phyloP scores from a whole-genome alignment of 2,329 filamentous ascomycete species.

The Calonectria pseudoreteaudii region DNA sequence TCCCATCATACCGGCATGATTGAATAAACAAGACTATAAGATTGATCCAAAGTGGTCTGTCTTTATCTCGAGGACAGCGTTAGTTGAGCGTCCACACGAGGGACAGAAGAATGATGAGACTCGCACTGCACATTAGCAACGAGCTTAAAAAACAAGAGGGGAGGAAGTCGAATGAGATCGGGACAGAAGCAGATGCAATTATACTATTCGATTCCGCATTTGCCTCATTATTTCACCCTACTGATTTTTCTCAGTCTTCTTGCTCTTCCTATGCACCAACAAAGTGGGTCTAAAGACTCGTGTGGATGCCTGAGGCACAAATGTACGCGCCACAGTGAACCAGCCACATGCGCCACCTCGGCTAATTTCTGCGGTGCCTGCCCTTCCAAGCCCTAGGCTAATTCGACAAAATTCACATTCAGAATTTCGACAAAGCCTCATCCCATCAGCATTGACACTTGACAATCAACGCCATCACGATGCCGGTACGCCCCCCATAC shows the following conservation, averaged over 20 bases:
- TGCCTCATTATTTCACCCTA: background rate
- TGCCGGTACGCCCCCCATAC: constrained; percentile 52
- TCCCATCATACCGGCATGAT: background rate
- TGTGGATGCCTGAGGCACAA: constrained; percentile 31
- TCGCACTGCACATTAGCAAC: background rate
- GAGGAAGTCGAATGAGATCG: background rate
- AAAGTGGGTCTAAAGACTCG: background rate
- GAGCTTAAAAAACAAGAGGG: background rate
- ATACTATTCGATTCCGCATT: background rate
- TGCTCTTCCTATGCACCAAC: background rate
- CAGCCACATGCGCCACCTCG: constrained; percentile 27
- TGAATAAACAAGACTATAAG: background rate
- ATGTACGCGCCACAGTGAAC: constrained; percentile 29
- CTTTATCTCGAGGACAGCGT: background rate
- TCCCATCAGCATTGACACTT: constrained; percentile 47
- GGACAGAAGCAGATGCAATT: background rate
- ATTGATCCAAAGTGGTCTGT: background rate
- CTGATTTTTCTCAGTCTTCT: no score
- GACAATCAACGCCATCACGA: constrained; percentile 55
- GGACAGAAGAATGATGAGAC: background rate
- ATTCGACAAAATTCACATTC: background rate
- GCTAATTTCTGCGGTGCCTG: constrained; percentile 30
- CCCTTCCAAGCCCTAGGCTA: constrained; percentile 45
- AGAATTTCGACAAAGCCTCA: background rate
- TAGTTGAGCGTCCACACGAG: background rate